Evolutionary conservation across 2,329 filamentous ascomycete species (phyloP), one percentile per base, ranked within the genome.

Genomic region (Cordyceps pruinosa): DNA sequence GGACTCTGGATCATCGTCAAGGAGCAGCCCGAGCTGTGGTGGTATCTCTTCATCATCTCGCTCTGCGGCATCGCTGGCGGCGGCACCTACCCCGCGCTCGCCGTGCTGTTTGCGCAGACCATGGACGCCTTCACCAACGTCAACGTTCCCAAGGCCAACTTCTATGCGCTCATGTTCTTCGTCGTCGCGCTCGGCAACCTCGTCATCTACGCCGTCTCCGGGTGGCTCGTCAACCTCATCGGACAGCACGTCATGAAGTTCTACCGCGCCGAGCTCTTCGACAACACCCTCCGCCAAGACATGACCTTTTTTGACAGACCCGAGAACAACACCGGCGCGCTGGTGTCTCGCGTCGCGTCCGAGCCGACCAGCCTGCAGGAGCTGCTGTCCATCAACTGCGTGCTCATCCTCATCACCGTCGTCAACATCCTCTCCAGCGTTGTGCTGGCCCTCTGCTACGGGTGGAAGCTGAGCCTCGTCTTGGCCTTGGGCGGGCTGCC

Each of bases 91-190:
- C 74, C 75, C 1, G 69, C 66, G n/a, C 65, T 76, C 10, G 71
- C 75, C 1, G 58, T 75, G 1, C 66, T 75, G 19, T 73, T 76
- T 54, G 66, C 72, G 6, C 69, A 66, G 34, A 71, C 73, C 15
- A 72, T 76, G 66, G 65, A 70, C 3, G 70, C 71, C 0, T 75
- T 75, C 32, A 63, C 70, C 45, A 63, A 61, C 0, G 42, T 66
- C 2, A 66, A 73, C 23, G 64, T 71, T 8, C 44, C 58, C n/a
- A 62, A 64, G 25, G 76, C 72, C 6, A 76, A 83, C 66, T 81
- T 82, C 61, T 82, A 75, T 66, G 70, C 78, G 0, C 72, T 80
- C 49, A 82, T 83, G 79, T 83, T 83, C 64, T 79, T 82, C 50
- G 67, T 82, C 1, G 67, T 81, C 17, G 80, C 80, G 1, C 65